These are phyloP conservation scores for Hortiboletus campestris DNA, from an alignment of 768 basidiomycete species.

Conservation along the genomic window DNA sequence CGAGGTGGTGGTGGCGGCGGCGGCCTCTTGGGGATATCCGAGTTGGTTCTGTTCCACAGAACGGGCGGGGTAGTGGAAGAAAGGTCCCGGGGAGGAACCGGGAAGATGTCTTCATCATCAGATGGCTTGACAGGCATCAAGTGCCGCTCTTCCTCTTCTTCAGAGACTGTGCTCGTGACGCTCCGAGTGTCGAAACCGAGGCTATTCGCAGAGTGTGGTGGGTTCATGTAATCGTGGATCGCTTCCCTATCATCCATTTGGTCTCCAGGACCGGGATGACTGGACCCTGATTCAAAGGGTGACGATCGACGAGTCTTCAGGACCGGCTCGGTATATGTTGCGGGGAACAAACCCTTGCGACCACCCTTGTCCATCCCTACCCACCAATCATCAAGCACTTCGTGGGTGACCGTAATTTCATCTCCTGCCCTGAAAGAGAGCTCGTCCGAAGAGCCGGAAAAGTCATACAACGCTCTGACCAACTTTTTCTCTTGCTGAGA, in stretches of 20 bases:
- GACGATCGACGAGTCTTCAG: constrained; percentile 24
- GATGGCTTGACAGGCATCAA: constrained; percentile 29
- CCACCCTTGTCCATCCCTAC: constrained; percentile 69
- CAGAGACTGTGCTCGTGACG: constrained; percentile 41
- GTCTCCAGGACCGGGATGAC: constrained; percentile 8
- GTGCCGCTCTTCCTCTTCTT: constrained; percentile 44
- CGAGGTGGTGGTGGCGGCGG: constrained; percentile 59
- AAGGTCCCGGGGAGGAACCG: constrained; percentile 17
- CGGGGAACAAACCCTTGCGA: constrained; percentile 77
- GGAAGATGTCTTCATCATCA: constrained; percentile 24
- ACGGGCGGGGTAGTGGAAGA: constrained; percentile 15
- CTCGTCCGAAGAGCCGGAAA: constrained; percentile 73
- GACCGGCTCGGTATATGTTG: constrained; percentile 61
- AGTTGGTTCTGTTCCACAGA: constrained; percentile 23
- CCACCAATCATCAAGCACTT: constrained; percentile 91
- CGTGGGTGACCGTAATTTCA: constrained; percentile 71
- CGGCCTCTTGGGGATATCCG: constrained; percentile 36
- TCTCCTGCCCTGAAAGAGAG: constrained; percentile 72
- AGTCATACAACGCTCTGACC: constrained; percentile 75
- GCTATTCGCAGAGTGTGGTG: constrained; percentile 23
- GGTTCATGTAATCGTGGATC: constrained; percentile 17
- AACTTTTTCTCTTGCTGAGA: constrained; percentile 50
- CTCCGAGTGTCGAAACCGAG: constrained; percentile 36
- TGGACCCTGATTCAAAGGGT: constrained; percentile 33
- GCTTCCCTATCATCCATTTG: constrained; percentile 27